phyloP scores from a whole-genome alignment of 202 grass and related monocot genomes.

The Schoenoplectus triqueter region DNA sequence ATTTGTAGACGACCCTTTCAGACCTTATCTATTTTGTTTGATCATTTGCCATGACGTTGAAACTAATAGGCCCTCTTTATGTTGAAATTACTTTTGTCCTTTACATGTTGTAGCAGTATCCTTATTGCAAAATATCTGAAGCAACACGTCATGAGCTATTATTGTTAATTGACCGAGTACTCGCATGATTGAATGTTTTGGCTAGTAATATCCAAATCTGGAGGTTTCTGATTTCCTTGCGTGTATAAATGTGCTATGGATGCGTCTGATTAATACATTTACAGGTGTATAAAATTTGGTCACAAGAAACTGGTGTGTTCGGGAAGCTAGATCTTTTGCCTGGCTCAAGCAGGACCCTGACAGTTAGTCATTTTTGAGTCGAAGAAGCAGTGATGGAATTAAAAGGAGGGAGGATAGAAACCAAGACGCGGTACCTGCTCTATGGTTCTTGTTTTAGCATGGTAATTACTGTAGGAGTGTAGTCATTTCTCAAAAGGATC shows the following conservation, averaged over 20 bases:
- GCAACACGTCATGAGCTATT: neutral
- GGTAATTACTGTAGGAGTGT: too few species aligned
- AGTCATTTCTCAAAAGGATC: too few species aligned
- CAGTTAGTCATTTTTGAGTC: too few species aligned
- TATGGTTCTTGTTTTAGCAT: too few species aligned
- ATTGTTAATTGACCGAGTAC: conserved; percentile 31
- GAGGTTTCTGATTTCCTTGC: conserved; percentile 24
- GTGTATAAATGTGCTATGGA: neutral
- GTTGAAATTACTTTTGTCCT: conserved; percentile 21
- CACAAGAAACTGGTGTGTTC: neutral
- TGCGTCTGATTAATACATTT: neutral
- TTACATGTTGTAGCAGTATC: neutral
- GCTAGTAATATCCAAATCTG: conserved; percentile 23
- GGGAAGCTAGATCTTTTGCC: neutral
- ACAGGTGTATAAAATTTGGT: neutral
- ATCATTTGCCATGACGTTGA: conserved; percentile 13
- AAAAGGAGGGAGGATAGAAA: too few species aligned
- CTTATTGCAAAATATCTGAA: conserved; percentile 2
- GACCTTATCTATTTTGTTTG: conserved; percentile 16
- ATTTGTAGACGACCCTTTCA: neutral
- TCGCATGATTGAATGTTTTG: conserved; percentile 18
- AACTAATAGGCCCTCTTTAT: neutral
- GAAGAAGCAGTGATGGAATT: too few species aligned
- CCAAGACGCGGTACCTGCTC: too few species aligned
- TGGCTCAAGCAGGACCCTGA: too few species aligned